Base-by-base conservation (phyloP, 768 basidiomycete species). In the Dentipellis fragilis region DNA sequence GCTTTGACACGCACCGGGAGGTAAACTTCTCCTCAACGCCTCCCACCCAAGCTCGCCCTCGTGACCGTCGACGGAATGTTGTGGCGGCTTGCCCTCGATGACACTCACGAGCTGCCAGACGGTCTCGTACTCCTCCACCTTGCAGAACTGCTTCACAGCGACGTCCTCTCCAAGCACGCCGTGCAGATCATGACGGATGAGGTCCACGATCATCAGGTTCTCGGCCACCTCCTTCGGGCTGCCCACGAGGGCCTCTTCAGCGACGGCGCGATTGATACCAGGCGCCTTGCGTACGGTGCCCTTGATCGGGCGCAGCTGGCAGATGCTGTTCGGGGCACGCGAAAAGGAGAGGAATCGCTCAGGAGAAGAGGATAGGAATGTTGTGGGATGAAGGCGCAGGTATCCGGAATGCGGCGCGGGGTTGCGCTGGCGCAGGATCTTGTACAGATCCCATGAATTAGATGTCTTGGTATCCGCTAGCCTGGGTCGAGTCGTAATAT, bases 141-240 rank as follows among this genome's bases (percentile, higher is more conserved):
- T 70, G 67, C 94, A 96, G 63, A 97, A 88, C 59, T 92, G 84
- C 55, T 80, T 84, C 6, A 95, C 91, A 11, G 77, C 67, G 8
- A 98, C 93, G 54, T 86, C 77, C 39, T 89, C 85, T 1, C 89
- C 90, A 17, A 95, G 79, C 54, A 87, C 84, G 34, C 82, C 82
- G 61, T 94, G 84, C 36, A 98, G 73, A 70, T 98, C 94, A 61
- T 96, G 89, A 36, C 93, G 82, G 63, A 95, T 95, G 49, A 98
- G 80, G 67, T 97, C 94, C 22, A 96, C 94, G 59, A 98, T 96
- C 94, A 98, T 97, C 55, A 98, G 70, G 66, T 98, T 98, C 73
- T 97, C 94, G 0, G 93, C 94, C 1, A 94, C 83, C 68, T 98
- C 94, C 67, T 98, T 98, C 45, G 72, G 74, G 67, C 79, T 87